Conservation (phyloP, 176 grass and related monocot genomes). For the Ensete glaucum region DNA sequence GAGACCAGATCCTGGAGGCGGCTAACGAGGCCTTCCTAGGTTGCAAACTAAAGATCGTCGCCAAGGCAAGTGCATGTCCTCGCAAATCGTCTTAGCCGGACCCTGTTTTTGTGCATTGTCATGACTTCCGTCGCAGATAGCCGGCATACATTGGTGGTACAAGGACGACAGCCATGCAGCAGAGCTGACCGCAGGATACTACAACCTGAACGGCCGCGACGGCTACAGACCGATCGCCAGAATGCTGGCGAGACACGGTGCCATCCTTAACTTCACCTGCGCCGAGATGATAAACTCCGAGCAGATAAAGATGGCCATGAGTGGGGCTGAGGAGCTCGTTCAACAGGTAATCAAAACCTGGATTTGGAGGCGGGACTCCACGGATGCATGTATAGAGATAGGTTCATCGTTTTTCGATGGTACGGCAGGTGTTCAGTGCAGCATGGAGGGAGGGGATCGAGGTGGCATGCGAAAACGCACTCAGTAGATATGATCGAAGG, state of each 20-base stretch:
- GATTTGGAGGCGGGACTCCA: not conserved
- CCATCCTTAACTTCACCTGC: constrained; percentile 81
- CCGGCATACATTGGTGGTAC: constrained; percentile 95
- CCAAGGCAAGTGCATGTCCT: constrained; percentile 49
- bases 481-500: constrained; percentile 54
- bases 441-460: constrained; percentile 81
- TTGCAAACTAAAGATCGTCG: constrained; percentile 57
- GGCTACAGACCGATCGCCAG: constrained; percentile 73
- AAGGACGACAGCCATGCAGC: constrained; percentile 68
- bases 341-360: constrained; percentile 49
- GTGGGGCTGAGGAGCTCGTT: constrained; percentile 71
- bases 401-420: constrained; percentile 1
- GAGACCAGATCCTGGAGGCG: constrained; percentile 63
- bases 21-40: constrained; percentile 65
- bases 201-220: constrained; percentile 64
- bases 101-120: no score
- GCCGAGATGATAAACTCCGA: constrained; percentile 71
- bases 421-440: constrained; percentile 57
- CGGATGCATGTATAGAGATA: not conserved
- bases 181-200: constrained; percentile 77
- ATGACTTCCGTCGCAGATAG: constrained; percentile 28
- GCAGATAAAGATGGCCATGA: constrained; percentile 44
- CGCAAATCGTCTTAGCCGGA: no score
- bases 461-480: constrained; percentile 72
- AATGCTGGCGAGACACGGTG: constrained; percentile 61